Conservation (phyloP, 345 rosid species). For the Lepidium didymum region DNA sequence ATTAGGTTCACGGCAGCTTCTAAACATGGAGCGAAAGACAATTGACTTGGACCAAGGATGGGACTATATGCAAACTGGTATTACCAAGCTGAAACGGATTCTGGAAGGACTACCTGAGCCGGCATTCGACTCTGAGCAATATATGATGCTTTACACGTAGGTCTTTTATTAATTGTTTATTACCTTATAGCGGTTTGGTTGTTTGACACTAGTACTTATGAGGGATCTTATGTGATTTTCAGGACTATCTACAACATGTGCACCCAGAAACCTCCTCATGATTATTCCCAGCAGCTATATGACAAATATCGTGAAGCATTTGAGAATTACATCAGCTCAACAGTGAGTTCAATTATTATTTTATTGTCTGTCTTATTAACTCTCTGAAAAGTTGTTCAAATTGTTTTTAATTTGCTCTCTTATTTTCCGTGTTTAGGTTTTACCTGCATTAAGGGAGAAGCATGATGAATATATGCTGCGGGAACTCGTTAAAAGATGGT, state of each 20-base stretch:
- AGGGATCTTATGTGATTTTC: conserved; percentile 1
- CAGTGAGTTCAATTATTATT: conserved; percentile 37
- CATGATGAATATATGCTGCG: conserved; percentile 82
- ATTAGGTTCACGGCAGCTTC: conserved; percentile 3
- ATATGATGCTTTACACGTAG: conserved; percentile 84
- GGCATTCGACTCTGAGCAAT: conserved; percentile 57
- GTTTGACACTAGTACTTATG: not conserved
- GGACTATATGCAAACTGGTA: conserved; percentile 71
- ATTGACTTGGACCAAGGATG: conserved; percentile 79
- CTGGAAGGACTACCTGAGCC: conserved; percentile 63
- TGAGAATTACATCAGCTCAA: conserved; percentile 54
- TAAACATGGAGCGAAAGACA: conserved; percentile 53
- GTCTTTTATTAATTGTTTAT: conserved; percentile 3
- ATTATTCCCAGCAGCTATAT: conserved; percentile 84
- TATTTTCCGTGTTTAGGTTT: conserved; percentile 37
- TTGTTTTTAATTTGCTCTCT: not conserved
- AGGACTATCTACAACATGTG: conserved; percentile 84
- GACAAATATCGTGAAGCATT: conserved; percentile 69
- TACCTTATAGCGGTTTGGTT: not conserved
- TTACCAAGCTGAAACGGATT: conserved; percentile 65
- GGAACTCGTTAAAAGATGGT: conserved; percentile 80
- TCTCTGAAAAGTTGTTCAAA: not conserved
- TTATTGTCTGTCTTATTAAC: not conserved
- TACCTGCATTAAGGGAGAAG: conserved; percentile 64
- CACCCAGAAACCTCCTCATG: conserved; percentile 76